Conservation (phyloP, 805 yeast genomes). For the Gaillardinia entomophila region DNA sequence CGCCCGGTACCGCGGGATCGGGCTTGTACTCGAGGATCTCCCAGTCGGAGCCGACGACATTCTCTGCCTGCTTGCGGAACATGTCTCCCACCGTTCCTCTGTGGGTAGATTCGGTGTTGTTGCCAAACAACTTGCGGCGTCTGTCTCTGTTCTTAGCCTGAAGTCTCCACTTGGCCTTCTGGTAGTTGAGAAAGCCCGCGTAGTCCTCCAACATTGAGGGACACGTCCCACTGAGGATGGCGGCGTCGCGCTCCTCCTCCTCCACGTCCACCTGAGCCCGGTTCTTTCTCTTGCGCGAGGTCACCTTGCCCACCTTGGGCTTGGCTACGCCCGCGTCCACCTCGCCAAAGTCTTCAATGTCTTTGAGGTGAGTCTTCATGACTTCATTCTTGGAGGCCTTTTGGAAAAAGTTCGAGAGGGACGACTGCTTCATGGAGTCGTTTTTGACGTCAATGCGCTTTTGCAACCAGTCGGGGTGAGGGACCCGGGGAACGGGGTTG, state of each 20-base stretch:
- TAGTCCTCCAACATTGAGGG: conserved; percentile 69
- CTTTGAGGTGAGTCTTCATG: conserved; percentile 30
- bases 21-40: conserved; percentile 67
- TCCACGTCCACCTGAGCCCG: conserved; percentile 24
- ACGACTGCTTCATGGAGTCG: conserved; percentile 69
- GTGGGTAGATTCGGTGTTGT: conserved; percentile 43
- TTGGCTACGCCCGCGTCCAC: conserved; percentile 17
- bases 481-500: conserved; percentile 93
- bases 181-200: conserved; percentile 61
- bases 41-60: conserved; percentile 77
- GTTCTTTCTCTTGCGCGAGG: conserved; percentile 40
- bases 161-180: conserved; percentile 81
- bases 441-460: conserved; percentile 53
- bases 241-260: conserved; percentile 46
- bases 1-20: conserved; percentile 60
- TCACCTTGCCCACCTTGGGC: conserved; percentile 40
- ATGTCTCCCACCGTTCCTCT: conserved; percentile 62
- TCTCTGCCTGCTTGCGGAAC: conserved; percentile 73
- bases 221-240: conserved; percentile 45
- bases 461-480: conserved; percentile 90
- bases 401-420: conserved; percentile 53
- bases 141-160: conserved; percentile 70
- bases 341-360: conserved; percentile 70
- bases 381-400: conserved; percentile 38
- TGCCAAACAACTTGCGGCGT: conserved; percentile 76